Base-by-base conservation (phyloP, 2,329 filamentous ascomycete species). In the Fusarium sublunatum region DNA sequence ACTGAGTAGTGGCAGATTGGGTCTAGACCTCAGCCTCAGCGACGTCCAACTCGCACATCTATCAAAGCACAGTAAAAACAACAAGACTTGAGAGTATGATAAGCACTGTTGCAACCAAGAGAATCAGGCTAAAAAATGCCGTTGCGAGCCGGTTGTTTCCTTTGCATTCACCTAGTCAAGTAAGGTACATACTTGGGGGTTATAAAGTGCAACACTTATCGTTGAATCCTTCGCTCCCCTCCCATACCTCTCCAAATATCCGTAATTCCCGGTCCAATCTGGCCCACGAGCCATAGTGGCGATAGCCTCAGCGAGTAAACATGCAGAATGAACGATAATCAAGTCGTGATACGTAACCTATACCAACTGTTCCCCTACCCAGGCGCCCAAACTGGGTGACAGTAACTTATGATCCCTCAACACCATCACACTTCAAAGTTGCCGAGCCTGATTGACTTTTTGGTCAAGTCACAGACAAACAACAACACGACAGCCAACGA, bases 81-180 rank as follows among this genome's bases (percentile, higher is more conserved):
- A n/a, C n/a, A n/a, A 19, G 19, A 19, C 19, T n/a, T 7, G 11
- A 15, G 6, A n/a, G 9, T 39, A 39, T 39, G 19, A 24, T 24
- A 24, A 24, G 29, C 42, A 41, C 42, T 40, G 43, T 58, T 58
- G 38, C 52, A 62, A 54, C 26, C 53, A 53, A 57, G 53, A 45
- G 39, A 44, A 32, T 26, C 48, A 32, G 39, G 26, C 36, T 39
- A 52, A 31, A 6, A 36, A 19, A 3, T 3, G 19, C 19, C 19
- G 19, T 19, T 19, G 19, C 19, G 19, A 19, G 19, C 19, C 19
- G 19, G 19, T 32, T 32, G 31, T 3, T 34, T 36, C 15, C 26
- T 24, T 13, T 29, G 32, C 24, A 29, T 43, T 34, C 32, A n/a
- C 26, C 29, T 28, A 5, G 8, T 28, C 39, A 35, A 15, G 10